Evolutionary conservation across 2,329 filamentous ascomycete genomes (phyloP).

Genomic region (Endothia cerciana): DNA sequence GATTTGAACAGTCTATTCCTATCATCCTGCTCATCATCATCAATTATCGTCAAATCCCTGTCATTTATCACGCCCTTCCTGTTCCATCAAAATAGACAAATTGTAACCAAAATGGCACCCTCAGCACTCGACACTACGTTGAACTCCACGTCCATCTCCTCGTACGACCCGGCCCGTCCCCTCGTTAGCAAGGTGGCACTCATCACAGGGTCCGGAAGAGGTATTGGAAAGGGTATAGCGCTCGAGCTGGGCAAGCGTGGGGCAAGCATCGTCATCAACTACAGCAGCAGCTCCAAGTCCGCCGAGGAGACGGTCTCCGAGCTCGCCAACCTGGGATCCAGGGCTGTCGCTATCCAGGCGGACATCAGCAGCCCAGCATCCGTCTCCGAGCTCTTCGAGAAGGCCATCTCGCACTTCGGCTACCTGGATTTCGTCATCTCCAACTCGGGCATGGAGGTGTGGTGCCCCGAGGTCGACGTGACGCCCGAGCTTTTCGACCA

Average conservation of each 20-base stretch:
- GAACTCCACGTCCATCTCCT: neutral
- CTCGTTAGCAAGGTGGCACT: constrained; percentile 59
- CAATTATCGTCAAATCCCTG: neutral
- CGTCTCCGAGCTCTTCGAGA: constrained; percentile 66
- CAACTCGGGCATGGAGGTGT: constrained; percentile 73
- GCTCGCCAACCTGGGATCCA: constrained; percentile 59
- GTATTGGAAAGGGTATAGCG: constrained; percentile 69
- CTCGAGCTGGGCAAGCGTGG: constrained; percentile 69
- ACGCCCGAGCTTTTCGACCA: constrained; percentile 72
- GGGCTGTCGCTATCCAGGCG: constrained; percentile 63
- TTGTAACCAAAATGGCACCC: constrained; percentile 35
- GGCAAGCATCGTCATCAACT: constrained; percentile 69
- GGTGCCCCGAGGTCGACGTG: constrained; percentile 71
- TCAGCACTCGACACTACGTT: constrained; percentile 31
- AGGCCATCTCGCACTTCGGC: constrained; percentile 68
- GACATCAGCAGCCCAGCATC: constrained; percentile 64
- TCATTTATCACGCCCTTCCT: neutral
- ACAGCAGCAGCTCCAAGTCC: constrained; percentile 57
- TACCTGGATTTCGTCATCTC: constrained; percentile 73
- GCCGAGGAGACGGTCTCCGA: constrained; percentile 62
- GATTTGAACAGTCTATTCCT: neutral
- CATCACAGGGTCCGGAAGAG: constrained; percentile 67
- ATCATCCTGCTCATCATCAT: neutral
- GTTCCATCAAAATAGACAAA: too few relatives aligned
- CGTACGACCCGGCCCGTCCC: constrained; percentile 40